These are phyloP conservation scores for Holtermanniella nyarrowii DNA, from an alignment of 768 basidiomycete genomes.

Conservation along the genomic window DNA sequence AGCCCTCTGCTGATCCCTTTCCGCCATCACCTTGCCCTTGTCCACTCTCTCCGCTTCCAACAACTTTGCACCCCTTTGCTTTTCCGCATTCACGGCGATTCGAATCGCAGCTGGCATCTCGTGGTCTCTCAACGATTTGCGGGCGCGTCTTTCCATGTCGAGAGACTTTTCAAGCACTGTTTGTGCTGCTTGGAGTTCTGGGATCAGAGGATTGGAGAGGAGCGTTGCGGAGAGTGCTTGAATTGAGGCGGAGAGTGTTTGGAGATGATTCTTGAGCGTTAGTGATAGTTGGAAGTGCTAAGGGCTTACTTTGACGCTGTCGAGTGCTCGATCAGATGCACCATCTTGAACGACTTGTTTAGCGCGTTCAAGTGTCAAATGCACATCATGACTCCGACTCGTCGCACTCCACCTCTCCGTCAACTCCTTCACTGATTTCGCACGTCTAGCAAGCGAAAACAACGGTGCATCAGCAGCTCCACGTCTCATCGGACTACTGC, in stretches of 20 bases:
- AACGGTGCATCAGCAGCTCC: constrained; percentile 11
- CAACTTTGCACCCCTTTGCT: constrained; percentile 5
- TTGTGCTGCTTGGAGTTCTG: constrained; percentile 3
- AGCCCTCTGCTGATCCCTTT: constrained; percentile 17
- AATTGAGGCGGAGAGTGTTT: constrained; percentile 11
- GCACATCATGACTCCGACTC: constrained; percentile 12
- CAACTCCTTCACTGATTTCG: constrained; percentile 15
- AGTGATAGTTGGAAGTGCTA: not conserved
- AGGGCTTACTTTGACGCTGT: constrained; percentile 16
- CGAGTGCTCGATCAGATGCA: constrained; percentile 14
- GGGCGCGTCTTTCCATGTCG: not conserved
- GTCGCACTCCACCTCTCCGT: constrained; percentile 7
- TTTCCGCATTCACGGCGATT: constrained; percentile 10
- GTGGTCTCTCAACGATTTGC: not conserved
- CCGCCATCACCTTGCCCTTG: constrained; percentile 7
- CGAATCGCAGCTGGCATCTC: constrained; percentile 6
- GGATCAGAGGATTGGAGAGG: constrained; percentile 10
- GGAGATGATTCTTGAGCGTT: constrained; percentile 15
- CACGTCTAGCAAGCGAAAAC: constrained; percentile 19
- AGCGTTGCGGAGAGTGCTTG: constrained; percentile 10
- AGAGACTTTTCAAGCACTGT: not conserved
- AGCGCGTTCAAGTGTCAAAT: constrained; percentile 9
- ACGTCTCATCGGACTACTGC: constrained; percentile 3
- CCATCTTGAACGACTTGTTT: constrained; percentile 15
- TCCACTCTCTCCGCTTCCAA: constrained; percentile 16